Conservation (phyloP, 2,329 filamentous ascomycete species). For the Scedosporium boydii region DNA sequence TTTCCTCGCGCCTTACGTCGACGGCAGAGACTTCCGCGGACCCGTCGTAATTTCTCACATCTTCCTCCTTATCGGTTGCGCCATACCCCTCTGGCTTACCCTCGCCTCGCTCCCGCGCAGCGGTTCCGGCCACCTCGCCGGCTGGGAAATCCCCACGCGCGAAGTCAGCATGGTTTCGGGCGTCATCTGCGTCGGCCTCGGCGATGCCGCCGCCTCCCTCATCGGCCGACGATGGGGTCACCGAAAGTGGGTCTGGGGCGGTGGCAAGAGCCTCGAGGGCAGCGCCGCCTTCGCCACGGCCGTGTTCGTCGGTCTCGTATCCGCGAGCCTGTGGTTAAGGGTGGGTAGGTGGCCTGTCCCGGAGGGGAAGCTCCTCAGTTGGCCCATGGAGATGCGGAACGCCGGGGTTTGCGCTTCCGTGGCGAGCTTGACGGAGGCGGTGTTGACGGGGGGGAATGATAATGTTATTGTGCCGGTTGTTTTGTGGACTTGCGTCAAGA, state of each 20-base stretch:
- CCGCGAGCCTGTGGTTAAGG: constrained; percentile 64
- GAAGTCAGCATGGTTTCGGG: constrained; percentile 88
- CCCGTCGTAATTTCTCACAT: constrained; percentile 95
- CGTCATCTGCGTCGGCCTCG: constrained; percentile 88
- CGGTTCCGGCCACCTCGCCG: constrained; percentile 45
- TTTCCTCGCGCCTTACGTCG: constrained; percentile 89
- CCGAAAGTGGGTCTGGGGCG: constrained; percentile 92
- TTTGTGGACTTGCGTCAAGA: constrained; percentile 85
- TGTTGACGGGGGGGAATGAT: constrained; percentile 93
- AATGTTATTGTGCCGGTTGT: constrained; percentile 95
- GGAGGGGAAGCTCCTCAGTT: constrained; percentile 23
- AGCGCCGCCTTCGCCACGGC: constrained; percentile 71
- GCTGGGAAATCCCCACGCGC: constrained; percentile 66
- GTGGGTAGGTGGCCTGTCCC: constrained; percentile 66
- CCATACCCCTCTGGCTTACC: constrained; percentile 86
- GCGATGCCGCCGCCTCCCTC: constrained; percentile 85
- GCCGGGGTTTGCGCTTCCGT: constrained; percentile 63
- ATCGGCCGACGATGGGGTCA: constrained; percentile 80
- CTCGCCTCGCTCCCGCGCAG: constrained; percentile 58
- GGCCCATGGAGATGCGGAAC: constrained; percentile 44
- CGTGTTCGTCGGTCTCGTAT: constrained; percentile 64
- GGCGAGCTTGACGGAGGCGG: constrained; percentile 87
- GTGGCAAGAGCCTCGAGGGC: constrained; percentile 91
- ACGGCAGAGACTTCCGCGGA: constrained; percentile 83
- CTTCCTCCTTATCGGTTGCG: constrained; percentile 89